Percentiles rank a stretch among this genome's conserved stretches.
phyloP scores from a whole-genome alignment of 2,329 filamentous ascomycete species.

The Volutella citrinella region DNA sequence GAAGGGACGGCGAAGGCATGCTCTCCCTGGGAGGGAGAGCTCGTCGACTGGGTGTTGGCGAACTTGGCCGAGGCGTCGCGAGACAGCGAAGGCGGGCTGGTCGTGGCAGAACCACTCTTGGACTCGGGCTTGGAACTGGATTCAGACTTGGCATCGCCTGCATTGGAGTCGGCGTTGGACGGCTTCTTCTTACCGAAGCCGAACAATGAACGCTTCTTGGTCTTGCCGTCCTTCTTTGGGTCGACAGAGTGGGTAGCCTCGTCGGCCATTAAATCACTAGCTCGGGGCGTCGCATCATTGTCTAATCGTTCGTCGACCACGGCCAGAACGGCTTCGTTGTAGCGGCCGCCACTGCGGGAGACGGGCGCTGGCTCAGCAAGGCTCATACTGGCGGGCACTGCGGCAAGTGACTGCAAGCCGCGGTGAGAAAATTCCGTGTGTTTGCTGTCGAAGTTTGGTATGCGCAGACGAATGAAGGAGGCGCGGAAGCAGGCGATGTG shows the following conservation, averaged over 20 bases:
- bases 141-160: constrained; percentile 14
- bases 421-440: too few species aligned
- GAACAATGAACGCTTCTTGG: constrained; percentile 57
- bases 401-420: background rate
- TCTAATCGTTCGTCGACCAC: constrained; percentile 26
- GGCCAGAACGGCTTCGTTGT: constrained; percentile 14
- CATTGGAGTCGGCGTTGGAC: constrained; percentile 12
- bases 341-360: constrained; percentile 16
- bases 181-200: constrained; percentile 61
- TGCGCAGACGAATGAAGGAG: too few species aligned
- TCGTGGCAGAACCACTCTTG: constrained; percentile 32
- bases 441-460: too few species aligned
- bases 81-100: constrained; percentile 32
- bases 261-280: constrained; percentile 44
- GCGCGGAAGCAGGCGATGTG: too few species aligned
- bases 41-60: constrained; percentile 36
- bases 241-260: constrained; percentile 11
- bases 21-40: constrained; percentile 42
- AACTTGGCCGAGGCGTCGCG: constrained; percentile 36
- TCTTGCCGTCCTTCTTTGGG: constrained; percentile 27
- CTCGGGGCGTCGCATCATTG: constrained; percentile 32
- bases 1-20: constrained; percentile 49
- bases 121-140: constrained; percentile 27
- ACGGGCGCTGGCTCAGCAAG: constrained; percentile 26
- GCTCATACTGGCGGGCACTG: constrained; percentile 25